These are phyloP conservation scores for Phytophthora palmivora DNA, from an alignment of 352 stramenopile species.

Conservation along the genomic window DNA sequence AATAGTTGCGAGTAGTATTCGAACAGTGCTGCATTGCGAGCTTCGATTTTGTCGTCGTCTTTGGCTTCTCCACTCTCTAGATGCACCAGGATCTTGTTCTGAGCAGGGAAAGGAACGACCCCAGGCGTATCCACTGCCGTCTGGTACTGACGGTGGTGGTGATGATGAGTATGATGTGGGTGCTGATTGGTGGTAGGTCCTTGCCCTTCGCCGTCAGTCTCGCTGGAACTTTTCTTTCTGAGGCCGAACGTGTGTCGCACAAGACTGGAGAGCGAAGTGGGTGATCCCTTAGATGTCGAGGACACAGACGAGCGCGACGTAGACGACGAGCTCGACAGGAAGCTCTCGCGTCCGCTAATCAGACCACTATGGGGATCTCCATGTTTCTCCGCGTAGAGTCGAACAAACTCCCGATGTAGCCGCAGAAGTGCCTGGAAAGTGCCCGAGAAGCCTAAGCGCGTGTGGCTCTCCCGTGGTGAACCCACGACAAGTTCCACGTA, in stretches of 20 bases:
- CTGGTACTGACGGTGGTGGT: constrained; percentile 11
- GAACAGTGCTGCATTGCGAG: constrained; percentile 54
- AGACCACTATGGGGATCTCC: constrained; percentile 29
- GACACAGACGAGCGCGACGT: constrained; percentile 55
- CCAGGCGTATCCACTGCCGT: constrained; percentile 32
- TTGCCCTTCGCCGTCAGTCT: background rate
- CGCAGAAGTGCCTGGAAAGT: constrained; percentile 66
- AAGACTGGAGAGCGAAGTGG: constrained; percentile 38
- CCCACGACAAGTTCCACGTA: constrained; percentile 78
- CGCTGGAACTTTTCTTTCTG: constrained; percentile 18
- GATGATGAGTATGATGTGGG: constrained; percentile 15
- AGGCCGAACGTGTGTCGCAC: constrained; percentile 39
- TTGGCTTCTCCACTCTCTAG: constrained; percentile 53
- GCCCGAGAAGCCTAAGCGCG: constrained; percentile 67
- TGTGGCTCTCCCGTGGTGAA: constrained; percentile 55
- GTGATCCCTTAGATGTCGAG: constrained; percentile 35
- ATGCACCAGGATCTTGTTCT: constrained; percentile 58
- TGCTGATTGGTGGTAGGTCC: constrained; percentile 18
- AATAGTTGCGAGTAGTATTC: constrained; percentile 75
- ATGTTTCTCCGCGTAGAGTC: constrained; percentile 47
- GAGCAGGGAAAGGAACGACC: constrained; percentile 47
- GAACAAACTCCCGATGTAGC: constrained; percentile 57
- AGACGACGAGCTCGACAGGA: constrained; percentile 55
- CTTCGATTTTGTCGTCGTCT: constrained; percentile 61
- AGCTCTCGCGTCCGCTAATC: constrained; percentile 39